Evolutionary conservation across 331 rosid species (phyloP).

Genomic region (Quercus phellos): DNA sequence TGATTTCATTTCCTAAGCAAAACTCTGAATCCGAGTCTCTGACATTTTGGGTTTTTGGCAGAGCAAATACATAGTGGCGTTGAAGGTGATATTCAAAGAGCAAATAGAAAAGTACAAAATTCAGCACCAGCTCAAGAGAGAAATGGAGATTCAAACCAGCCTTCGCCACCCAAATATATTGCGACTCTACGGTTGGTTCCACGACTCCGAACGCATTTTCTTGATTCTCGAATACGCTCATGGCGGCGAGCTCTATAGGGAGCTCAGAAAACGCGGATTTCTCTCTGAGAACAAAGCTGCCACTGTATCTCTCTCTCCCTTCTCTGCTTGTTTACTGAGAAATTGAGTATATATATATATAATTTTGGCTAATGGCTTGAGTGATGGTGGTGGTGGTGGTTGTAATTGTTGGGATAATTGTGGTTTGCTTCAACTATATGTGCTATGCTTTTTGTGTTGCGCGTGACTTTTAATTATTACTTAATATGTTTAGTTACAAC

Average conservation of each 20-base stretch:
- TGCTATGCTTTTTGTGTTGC: neutral
- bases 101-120: conserved; percentile 69
- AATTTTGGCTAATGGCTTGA: too few relatives aligned
- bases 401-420: neutral
- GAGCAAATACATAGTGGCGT: conserved; percentile 71
- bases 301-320: conserved; percentile 34
- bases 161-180: conserved; percentile 66
- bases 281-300: conserved; percentile 77
- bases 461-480: neutral
- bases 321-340: neutral
- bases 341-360: too few relatives aligned
- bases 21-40: too few relatives aligned
- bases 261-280: conserved; percentile 43
- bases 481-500: neutral
- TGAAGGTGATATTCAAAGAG: conserved; percentile 69
- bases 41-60: neutral
- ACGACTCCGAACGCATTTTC: conserved; percentile 64
- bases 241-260: conserved; percentile 78
- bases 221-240: conserved; percentile 89
- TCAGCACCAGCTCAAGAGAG: conserved; percentile 69
- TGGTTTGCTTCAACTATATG: neutral
- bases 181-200: conserved; percentile 81
- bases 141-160: conserved; percentile 77
- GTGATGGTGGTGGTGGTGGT: too few relatives aligned
- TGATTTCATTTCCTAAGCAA: conserved; percentile 2